Conservation (phyloP, 345 rosid genomes). For the Citropsis articulata region DNA sequence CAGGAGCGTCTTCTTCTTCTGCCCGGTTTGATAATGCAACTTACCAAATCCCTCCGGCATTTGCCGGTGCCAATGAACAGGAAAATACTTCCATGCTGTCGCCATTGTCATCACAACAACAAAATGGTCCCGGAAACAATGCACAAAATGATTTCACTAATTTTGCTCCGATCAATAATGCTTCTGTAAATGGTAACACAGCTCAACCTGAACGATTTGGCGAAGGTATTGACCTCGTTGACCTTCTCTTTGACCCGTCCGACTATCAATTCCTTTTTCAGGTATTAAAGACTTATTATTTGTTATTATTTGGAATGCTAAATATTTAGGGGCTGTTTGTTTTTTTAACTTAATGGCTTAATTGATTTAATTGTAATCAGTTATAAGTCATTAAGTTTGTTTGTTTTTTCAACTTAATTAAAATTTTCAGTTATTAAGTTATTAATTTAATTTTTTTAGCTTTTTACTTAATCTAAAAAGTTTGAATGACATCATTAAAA, state of each 20-base stretch:
- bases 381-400: too few species aligned
- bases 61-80: neutral
- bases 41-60: neutral
- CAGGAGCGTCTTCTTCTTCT: conserved; percentile 8
- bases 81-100: conserved; percentile 1
- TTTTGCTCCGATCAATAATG: neutral
- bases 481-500: too few species aligned
- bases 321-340: too few species aligned
- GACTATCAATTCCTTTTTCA: neutral
- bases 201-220: neutral
- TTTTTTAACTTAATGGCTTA: too few species aligned
- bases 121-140: conserved; percentile 1
- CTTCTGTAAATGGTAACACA: neutral
- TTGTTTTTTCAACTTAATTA: too few species aligned
- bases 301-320: too few species aligned
- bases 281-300: conserved; percentile 1
- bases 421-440: too few species aligned
- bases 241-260: neutral
- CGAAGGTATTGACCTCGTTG: neutral
- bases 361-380: too few species aligned
- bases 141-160: neutral
- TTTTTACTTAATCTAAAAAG: too few species aligned
- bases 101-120: neutral
- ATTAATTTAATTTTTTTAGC: too few species aligned
- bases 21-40: neutral